phyloP scores from a whole-genome alignment of 805 yeast species.

The Cyberlindnera maritima region DNA sequence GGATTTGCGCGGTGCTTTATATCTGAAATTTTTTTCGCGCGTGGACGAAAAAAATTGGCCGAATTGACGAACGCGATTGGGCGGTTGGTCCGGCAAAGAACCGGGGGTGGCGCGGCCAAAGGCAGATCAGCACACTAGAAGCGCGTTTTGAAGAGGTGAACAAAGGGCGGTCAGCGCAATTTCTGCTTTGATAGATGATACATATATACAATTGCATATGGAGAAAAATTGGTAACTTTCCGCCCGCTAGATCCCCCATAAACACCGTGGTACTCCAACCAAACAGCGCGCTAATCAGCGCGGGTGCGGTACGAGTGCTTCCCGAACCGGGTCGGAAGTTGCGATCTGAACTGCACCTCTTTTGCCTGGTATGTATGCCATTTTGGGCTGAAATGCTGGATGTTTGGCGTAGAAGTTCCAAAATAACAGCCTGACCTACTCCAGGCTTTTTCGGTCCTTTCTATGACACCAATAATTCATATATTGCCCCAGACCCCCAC shows the following conservation, averaged over 20 bases:
- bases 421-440: neutral
- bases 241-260: too few relatives aligned
- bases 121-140: neutral
- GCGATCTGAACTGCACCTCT: neutral
- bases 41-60: slow-evolving; percentile 5
- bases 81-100: slow-evolving; percentile 5
- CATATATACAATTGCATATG: too few relatives aligned
- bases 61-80: slow-evolving; percentile 18
- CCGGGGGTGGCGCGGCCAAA: slow-evolving; percentile 3
- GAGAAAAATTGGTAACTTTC: too few relatives aligned
- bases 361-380: neutral
- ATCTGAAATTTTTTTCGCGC: slow-evolving; percentile 13
- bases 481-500: too few relatives aligned
- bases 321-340: neutral
- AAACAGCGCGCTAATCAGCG: neutral
- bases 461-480: too few relatives aligned
- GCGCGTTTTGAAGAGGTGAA: neutral
- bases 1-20: slow-evolving; percentile 14
- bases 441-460: too few relatives aligned
- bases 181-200: too few relatives aligned
- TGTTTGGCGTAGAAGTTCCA: neutral
- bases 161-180: neutral
- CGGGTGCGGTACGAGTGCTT: neutral
- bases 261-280: neutral
- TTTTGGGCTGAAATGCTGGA: neutral